Percentiles rank a stretch among this genome's conserved stretches.
Conservation (phyloP, 371 early-diverging fungal genomes). For the Mortierella sp. region DNA sequence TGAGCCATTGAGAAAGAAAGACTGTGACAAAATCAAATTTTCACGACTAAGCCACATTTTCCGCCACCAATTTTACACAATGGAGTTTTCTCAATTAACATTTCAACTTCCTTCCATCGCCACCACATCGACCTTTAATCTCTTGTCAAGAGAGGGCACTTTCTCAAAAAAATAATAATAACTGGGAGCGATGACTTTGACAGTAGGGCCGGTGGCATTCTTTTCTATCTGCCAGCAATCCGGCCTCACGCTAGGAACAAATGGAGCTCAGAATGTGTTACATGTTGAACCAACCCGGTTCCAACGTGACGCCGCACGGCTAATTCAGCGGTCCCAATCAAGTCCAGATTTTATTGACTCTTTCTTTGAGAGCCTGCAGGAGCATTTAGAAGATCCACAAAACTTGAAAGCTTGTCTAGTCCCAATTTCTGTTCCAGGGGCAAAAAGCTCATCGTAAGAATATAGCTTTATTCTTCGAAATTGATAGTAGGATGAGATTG, state of each 20-base stretch:
- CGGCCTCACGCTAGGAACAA: constrained; percentile 33
- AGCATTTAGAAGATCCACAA: constrained; percentile 38
- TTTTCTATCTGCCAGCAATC: constrained; percentile 37
- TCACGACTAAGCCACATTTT: constrained; percentile 1
- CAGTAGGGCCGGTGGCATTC: constrained; percentile 25
- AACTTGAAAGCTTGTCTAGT: constrained; percentile 27
- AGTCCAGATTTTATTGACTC: constrained; percentile 15
- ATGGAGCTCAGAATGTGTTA: constrained; percentile 27
- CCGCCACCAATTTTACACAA: constrained; percentile 1
- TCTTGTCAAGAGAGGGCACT: not conserved
- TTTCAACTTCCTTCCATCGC: not conserved
- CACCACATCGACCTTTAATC: not conserved
- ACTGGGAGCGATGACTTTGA: constrained; percentile 6
- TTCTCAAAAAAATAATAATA: not conserved
- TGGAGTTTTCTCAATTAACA: not conserved
- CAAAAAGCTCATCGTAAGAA: constrained; percentile 32
- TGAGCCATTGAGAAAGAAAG: no score
- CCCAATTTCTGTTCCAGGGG: constrained; percentile 17
- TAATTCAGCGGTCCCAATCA: constrained; percentile 24
- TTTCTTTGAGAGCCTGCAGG: constrained; percentile 39
- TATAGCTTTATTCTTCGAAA: not conserved
- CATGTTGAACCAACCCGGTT: constrained; percentile 45
- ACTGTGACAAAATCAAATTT: no score
- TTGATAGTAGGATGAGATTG: not conserved
- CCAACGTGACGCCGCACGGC: constrained; percentile 36